phyloP scores from a whole-genome alignment of 1,284 basidiomycete species.

The Pseudozyma flocculosa region DNA sequence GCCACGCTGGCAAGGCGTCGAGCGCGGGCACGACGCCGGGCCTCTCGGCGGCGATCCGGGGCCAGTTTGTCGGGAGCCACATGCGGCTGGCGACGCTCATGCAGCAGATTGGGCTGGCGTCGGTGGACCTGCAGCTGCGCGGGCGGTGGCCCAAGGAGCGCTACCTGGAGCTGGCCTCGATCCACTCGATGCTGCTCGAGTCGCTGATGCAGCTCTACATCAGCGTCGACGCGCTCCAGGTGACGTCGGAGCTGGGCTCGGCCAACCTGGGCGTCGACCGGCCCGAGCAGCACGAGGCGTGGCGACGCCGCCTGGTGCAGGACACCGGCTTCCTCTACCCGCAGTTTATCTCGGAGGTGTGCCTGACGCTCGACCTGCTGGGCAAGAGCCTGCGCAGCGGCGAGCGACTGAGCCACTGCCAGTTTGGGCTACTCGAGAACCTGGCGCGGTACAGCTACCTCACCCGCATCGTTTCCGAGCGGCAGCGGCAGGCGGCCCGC shows the following conservation, averaged over 20 bases:
- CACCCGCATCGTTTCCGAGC: slow-evolving; percentile 15
- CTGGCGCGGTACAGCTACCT: slow-evolving; percentile 19
- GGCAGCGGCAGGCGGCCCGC: too few species aligned
- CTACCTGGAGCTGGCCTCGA: slow-evolving; percentile 60
- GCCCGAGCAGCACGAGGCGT: neutral
- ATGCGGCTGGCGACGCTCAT: too few species aligned
- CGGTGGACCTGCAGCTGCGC: slow-evolving; percentile 58
- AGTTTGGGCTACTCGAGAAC: slow-evolving; percentile 26
- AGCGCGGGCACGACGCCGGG: too few species aligned
- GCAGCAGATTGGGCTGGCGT: too few species aligned
- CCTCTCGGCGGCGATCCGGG: slow-evolving; percentile 62
- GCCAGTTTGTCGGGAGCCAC: slow-evolving; percentile 10
- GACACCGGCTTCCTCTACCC: slow-evolving; percentile 39
- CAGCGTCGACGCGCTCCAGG: slow-evolving; percentile 12
- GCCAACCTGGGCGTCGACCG: too few species aligned
- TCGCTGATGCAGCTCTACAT: slow-evolving; percentile 26
- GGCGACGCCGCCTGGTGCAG: neutral
- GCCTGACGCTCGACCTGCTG: slow-evolving; percentile 34
- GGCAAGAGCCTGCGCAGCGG: slow-evolving; percentile 33
- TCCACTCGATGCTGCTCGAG: slow-evolving; percentile 41
- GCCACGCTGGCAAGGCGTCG: too few species aligned
- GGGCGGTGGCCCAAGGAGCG: slow-evolving; percentile 64
- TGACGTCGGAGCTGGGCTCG: too few species aligned
- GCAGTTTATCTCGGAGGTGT: slow-evolving; percentile 30
- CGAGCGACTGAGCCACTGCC: slow-evolving; percentile 25